Conservation (phyloP, 495 filamentous ascomycete genomes). For the Daldinia loculata region DNA sequence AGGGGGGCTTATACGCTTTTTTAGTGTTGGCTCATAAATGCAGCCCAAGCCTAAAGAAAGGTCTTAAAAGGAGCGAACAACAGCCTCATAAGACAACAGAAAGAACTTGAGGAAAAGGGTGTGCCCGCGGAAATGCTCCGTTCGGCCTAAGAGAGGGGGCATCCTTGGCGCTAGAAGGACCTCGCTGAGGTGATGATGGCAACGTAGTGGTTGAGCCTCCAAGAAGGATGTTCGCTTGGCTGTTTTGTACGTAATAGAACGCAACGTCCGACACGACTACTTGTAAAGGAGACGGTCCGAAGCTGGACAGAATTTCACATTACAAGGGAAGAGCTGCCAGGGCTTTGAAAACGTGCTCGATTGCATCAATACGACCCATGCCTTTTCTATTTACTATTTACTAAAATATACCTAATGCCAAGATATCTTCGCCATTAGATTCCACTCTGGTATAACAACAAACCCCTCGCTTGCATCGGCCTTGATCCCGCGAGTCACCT, state of each 20-base stretch:
- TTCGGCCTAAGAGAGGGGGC: constrained; percentile 31
- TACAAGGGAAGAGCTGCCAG: constrained; percentile 22
- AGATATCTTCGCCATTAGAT: constrained; percentile 34
- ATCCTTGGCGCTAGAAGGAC: constrained; percentile 37
- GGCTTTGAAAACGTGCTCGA: constrained; percentile 21
- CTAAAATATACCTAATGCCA: constrained; percentile 45
- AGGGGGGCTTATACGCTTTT: constrained; percentile 6
- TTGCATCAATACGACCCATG: constrained; percentile 13
- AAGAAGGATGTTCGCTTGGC: constrained; percentile 37
- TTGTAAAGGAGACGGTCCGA: constrained; percentile 28
- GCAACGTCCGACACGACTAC: constrained; percentile 34
- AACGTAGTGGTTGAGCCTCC: constrained; percentile 33
- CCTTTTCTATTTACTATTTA: constrained; percentile 39
- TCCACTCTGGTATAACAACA: constrained; percentile 27
- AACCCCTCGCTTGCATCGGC: constrained; percentile 13
- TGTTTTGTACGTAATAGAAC: constrained; percentile 50
- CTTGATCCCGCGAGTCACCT: constrained; percentile 7
- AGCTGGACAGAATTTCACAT: constrained; percentile 8
- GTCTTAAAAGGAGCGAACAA: background rate
- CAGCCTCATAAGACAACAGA: constrained; percentile 8
- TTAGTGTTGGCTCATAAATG: constrained; percentile 16
- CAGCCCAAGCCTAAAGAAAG: background rate
- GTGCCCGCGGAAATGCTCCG: constrained; percentile 34
- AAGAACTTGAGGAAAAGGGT: constrained; percentile 10
- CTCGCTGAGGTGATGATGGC: constrained; percentile 33